Percentiles rank a stretch among this genome's conserved stretches.
These are phyloP conservation scores for Crotalaria pallida DNA, from an alignment of 306 rosid genomes.

Conservation along the genomic window DNA sequence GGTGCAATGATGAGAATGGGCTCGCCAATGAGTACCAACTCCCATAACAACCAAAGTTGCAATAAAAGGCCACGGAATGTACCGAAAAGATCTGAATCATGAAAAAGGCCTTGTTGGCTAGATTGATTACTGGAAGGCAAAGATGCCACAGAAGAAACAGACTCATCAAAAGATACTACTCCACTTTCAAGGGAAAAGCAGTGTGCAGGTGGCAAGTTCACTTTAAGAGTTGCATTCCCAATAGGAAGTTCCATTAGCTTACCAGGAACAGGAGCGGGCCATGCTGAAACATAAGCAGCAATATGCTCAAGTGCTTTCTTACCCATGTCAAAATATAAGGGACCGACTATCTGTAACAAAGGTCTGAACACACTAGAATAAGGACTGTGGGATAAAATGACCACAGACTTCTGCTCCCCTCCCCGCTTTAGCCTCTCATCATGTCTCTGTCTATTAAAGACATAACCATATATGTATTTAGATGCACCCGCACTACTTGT, in stretches of 20 bases:
- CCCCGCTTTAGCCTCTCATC: constrained; percentile 93
- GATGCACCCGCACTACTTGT: constrained; percentile 29
- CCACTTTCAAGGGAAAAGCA: constrained; percentile 60
- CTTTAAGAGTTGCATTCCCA: constrained; percentile 82
- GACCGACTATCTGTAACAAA: constrained; percentile 88
- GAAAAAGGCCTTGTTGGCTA: constrained; percentile 80
- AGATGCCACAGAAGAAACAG: constrained; percentile 69
- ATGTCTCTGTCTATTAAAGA: constrained; percentile 89
- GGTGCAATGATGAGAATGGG: constrained; percentile 89
- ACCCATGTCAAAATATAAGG: constrained; percentile 82
- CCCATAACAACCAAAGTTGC: constrained; percentile 98
- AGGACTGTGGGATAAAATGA: constrained; percentile 67
- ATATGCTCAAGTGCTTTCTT: constrained; percentile 89
- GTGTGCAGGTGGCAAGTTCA: constrained; percentile 79
- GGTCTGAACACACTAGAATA: constrained; percentile 83
- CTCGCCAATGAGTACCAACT: constrained; percentile 82
- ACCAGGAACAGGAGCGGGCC: constrained; percentile 85
- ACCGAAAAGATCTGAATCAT: constrained; percentile 85
- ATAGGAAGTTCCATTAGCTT: constrained; percentile 89
- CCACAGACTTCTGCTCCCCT: constrained; percentile 97
- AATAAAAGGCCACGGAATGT: constrained; percentile 67
- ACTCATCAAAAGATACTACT: constrained; percentile 47
- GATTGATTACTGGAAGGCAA: constrained; percentile 69
- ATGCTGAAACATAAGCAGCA: constrained; percentile 76
- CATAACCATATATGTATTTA: constrained; percentile 79